Evolutionary conservation across 2,329 filamentous ascomycete species (phyloP).

Genomic region (Trichoderma sp.): DNA sequence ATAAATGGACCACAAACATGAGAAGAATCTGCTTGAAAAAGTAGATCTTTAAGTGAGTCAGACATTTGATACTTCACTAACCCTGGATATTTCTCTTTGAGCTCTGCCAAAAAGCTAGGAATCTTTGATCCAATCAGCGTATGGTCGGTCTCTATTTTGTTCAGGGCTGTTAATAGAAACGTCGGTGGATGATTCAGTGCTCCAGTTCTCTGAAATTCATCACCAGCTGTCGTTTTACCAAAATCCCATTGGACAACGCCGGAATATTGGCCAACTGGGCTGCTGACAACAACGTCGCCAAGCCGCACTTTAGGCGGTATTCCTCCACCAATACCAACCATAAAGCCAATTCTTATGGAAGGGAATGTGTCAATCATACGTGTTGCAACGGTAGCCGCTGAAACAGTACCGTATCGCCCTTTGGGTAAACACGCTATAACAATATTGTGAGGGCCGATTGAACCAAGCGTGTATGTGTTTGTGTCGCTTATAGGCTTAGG

Average conservation of each 20-base stretch:
- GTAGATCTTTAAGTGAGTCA: too few species aligned
- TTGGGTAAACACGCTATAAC: slow-evolving; percentile 29
- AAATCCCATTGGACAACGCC: slow-evolving; percentile 30
- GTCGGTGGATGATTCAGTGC: slow-evolving; percentile 20
- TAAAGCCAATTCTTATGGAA: slow-evolving; percentile 22
- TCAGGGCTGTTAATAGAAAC: slow-evolving; percentile 21
- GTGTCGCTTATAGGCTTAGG: slow-evolving; percentile 24
- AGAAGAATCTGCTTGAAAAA: slow-evolving; percentile 15
- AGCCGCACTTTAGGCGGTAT: slow-evolving; percentile 28
- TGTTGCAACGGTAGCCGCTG: slow-evolving; percentile 20
- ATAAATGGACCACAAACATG: slow-evolving; percentile 19
- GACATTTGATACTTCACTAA: too few species aligned
- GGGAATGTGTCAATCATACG: slow-evolving; percentile 23
- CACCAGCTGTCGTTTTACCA: slow-evolving; percentile 14
- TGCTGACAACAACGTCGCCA: slow-evolving; percentile 31
- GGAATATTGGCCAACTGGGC: slow-evolving; percentile 18
- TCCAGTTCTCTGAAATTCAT: slow-evolving; percentile 18
- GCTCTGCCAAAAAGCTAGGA: not conserved
- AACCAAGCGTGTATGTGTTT: slow-evolving; percentile 31
- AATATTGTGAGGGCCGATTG: slow-evolving; percentile 28
- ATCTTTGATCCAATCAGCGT: slow-evolving; percentile 1
- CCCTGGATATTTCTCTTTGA: not conserved
- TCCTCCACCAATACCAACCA: slow-evolving; percentile 45
- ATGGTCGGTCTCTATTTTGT: slow-evolving; percentile 20
- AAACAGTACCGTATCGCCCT: slow-evolving; percentile 22